These are phyloP conservation scores for Immersiporthe knoxdaviesiana DNA, from an alignment of 2,329 filamentous ascomycete genomes.

Conservation along the genomic window DNA sequence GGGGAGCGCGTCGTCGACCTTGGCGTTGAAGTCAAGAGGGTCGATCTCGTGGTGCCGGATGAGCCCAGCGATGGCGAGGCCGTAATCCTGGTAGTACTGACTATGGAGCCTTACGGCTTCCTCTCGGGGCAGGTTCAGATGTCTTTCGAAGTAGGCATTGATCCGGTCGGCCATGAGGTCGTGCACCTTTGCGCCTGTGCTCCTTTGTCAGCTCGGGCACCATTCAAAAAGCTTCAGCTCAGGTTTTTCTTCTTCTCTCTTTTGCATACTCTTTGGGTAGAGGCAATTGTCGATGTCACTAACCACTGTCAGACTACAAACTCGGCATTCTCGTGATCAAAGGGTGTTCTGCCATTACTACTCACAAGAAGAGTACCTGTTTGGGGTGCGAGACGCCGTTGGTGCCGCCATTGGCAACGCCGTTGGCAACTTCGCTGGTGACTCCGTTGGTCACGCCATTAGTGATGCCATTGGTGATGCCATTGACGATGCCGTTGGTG, in stretches of 20 bases:
- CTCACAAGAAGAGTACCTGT: conserved; percentile 51
- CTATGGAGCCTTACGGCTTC: conserved; percentile 84
- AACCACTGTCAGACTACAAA: conserved; percentile 43
- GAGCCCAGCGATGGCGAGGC: conserved; percentile 93
- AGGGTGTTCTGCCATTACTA: conserved; percentile 3
- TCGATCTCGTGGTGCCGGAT: conserved; percentile 95
- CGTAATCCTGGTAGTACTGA: conserved; percentile 94
- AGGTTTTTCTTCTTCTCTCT: too few relatives aligned
- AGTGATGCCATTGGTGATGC: neutral
- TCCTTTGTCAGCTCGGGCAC: conserved; percentile 30
- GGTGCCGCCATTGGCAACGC: too few relatives aligned
- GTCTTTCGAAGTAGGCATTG: conserved; percentile 62
- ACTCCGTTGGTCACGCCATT: neutral
- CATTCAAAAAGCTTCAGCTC: neutral
- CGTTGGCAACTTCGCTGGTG: conserved; percentile 2
- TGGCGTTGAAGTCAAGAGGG: conserved; percentile 88
- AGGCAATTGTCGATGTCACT: conserved; percentile 99
- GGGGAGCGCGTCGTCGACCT: conserved; percentile 93
- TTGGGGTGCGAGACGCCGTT: conserved; percentile 30
- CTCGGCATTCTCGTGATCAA: neutral
- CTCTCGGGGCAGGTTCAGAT: conserved; percentile 72
- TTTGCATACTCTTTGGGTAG: conserved; percentile 76
- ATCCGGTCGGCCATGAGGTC: conserved; percentile 88
- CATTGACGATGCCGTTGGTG: conserved; percentile 4
- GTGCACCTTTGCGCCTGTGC: conserved; percentile 73